A percentile compares a stretch with the other conserved stretches of the same genome.
Evolutionary conservation across 805 yeast genomes (phyloP).

Genomic region (Ogataea trehalophila): DNA sequence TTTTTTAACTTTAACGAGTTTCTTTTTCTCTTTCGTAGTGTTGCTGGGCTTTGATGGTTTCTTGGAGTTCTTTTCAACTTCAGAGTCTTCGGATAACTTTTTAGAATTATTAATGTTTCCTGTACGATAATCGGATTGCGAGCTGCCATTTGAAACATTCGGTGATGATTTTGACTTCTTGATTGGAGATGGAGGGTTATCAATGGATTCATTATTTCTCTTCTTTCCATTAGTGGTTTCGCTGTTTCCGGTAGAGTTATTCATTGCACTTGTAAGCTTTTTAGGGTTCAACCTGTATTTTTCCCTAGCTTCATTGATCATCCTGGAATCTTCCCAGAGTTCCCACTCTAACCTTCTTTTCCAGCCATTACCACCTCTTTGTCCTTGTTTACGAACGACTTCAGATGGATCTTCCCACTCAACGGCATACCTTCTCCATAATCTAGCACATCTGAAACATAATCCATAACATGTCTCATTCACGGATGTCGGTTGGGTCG

Average conservation of each 20-base stretch:
- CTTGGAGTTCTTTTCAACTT: not conserved
- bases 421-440: slow-evolving; percentile 89
- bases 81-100: not conserved
- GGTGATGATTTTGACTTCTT: slow-evolving; percentile 1
- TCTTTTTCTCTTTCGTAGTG: not conserved
- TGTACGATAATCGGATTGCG: not conserved
- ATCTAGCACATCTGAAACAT: slow-evolving; percentile 80
- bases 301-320: slow-evolving; percentile 47
- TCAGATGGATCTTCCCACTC: slow-evolving; percentile 79
- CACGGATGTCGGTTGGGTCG: slow-evolving; percentile 33
- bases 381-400: slow-evolving; percentile 45
- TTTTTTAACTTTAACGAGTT: slow-evolving; percentile 9
- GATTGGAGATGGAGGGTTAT: not conserved
- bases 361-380: slow-evolving; percentile 48
- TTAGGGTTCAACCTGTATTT: slow-evolving; percentile 21
- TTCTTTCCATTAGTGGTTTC: not conserved
- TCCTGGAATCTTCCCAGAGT: slow-evolving; percentile 54
- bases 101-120: no score
- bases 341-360: slow-evolving; percentile 64
- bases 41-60: not conserved
- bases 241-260: not conserved
- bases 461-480: slow-evolving; percentile 48
- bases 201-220: not conserved
- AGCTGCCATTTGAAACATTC: not conserved
- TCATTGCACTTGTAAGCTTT: slow-evolving; percentile 5